Evolutionary conservation across 192 early-diverging fungal species (phyloP), one percentile per base, ranked within the genome.

Genomic region (Linnemannia hyalina): DNA sequence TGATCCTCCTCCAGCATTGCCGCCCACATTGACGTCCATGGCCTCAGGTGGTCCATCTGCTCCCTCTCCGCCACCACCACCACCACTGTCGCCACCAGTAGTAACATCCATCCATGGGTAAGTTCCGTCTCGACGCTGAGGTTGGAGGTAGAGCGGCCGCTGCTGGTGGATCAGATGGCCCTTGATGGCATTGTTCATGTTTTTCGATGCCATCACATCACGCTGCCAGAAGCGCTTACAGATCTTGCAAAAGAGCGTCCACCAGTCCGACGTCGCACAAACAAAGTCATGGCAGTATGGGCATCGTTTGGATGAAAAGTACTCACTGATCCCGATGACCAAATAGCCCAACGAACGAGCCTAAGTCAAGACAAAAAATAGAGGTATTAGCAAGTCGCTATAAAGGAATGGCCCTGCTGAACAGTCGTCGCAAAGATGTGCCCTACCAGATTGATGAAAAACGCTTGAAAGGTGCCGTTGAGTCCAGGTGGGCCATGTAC

Each of bases 371-470:
- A 38, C 44, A 68, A 68, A 26, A 26, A 68, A 29, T 29, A 68
- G 57, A 76, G 41, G 29, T 9, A 32, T 29, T 65, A 10, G 41
- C 32, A 47, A 41, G 47, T 54, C 23, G 18, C n/a, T 32, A 40
- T 47, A 47, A 76, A 32, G 10, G 26, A 68, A 38, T 46, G 42
- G 47, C 23, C 38, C 26, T 76, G 57, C 38, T 18, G 75, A 63
- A 68, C 42, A n/a, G n/a, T n/a, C 73, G 73, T 38, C 32, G 42
- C 73, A 74, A 54, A 23, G 13, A 52, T 74, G n/a, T 46, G 49
- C 49, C 73, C 49, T 74, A 54, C 73, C 73, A 74, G 47, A 52
- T 35, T 47, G 73, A 52, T 10, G 73, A 74, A 76, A 68, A 76
- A 68, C 15, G 57, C 75, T 29, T 76, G 26, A 42, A 76, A 68